Evolutionary conservation across 768 basidiomycete genomes (phyloP).

Genomic region (Lactarius akahatsu): DNA sequence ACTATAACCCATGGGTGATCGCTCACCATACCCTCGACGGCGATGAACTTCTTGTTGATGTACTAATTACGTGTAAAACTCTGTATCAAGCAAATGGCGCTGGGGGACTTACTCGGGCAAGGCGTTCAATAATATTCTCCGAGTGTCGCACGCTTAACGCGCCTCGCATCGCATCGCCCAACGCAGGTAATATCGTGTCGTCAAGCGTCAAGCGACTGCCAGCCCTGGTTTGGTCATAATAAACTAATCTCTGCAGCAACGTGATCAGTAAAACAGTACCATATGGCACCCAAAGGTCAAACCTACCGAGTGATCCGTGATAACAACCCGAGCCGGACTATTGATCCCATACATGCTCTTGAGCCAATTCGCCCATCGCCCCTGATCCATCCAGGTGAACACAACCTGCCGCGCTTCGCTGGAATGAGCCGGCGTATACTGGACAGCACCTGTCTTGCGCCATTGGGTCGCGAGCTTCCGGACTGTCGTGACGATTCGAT

Average conservation of each 20-base stretch:
- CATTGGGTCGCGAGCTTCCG: slow-evolving; percentile 58
- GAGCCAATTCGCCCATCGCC: slow-evolving; percentile 84
- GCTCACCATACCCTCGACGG: slow-evolving; percentile 33
- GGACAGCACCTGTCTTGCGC: slow-evolving; percentile 45
- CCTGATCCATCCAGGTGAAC: slow-evolving; percentile 88
- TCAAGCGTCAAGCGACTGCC: slow-evolving; percentile 59
- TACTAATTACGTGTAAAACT: slow-evolving; percentile 30
- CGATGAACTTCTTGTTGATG: slow-evolving; percentile 34
- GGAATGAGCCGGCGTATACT: slow-evolving; percentile 29
- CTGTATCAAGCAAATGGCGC: background rate
- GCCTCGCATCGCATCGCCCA: slow-evolving; percentile 63
- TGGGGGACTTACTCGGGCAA: slow-evolving; percentile 53
- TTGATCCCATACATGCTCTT: slow-evolving; percentile 86
- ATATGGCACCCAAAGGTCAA: background rate
- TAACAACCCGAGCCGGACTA: slow-evolving; percentile 49
- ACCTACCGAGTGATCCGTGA: slow-evolving; percentile 78
- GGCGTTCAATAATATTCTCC: slow-evolving; percentile 66
- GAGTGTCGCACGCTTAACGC: slow-evolving; percentile 57
- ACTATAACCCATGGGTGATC: slow-evolving; percentile 33
- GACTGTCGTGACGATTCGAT: slow-evolving; percentile 47
- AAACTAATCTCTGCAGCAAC: slow-evolving; percentile 57
- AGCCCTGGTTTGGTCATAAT: slow-evolving; percentile 67
- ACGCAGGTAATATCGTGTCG: slow-evolving; percentile 57
- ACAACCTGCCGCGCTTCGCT: slow-evolving; percentile 55
- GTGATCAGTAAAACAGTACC: slow-evolving; percentile 4